These are phyloP conservation scores for Lichenothelia convexa DNA, from an alignment of 495 filamentous ascomycete genomes.

Conservation along the genomic window DNA sequence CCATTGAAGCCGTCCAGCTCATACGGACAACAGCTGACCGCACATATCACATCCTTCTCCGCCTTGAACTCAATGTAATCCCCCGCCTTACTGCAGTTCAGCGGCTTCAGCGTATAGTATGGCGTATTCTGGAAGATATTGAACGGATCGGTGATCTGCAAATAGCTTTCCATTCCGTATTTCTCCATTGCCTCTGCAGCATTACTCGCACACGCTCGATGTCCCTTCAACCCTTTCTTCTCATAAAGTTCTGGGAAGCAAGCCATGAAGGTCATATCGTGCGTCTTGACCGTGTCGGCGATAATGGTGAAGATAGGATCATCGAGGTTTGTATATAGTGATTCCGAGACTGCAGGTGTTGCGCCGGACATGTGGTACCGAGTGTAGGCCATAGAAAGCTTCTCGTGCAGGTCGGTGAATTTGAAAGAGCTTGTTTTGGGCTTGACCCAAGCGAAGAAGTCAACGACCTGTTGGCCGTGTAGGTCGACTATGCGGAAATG, in stretches of 20 bases:
- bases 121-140: slow-evolving; percentile 26
- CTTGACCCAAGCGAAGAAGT: slow-evolving; percentile 22
- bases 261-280: slow-evolving; percentile 27
- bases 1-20: slow-evolving; percentile 24
- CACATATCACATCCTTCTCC: slow-evolving; percentile 18
- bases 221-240: slow-evolving; percentile 14
- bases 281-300: slow-evolving; percentile 18
- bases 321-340: slow-evolving; percentile 19
- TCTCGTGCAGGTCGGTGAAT: slow-evolving; percentile 11
- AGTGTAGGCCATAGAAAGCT: slow-evolving; percentile 23
- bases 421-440: slow-evolving; percentile 1
- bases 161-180: slow-evolving; percentile 9
- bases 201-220: slow-evolving; percentile 21
- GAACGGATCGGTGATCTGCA: slow-evolving; percentile 17
- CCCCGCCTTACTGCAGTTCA: slow-evolving; percentile 18
- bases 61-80: slow-evolving; percentile 25
- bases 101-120: slow-evolving; percentile 20
- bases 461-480: slow-evolving; percentile 23
- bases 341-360: slow-evolving; percentile 19
- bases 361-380: slow-evolving; percentile 20
- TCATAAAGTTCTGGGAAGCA: slow-evolving; percentile 22
- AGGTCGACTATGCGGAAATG: slow-evolving; percentile 23
- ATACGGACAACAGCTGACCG: slow-evolving; percentile 23
- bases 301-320: slow-evolving; percentile 16
- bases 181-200: slow-evolving; percentile 19